Conservation (phyloP, 305 asterid species). For the Solanum hybrid region DNA sequence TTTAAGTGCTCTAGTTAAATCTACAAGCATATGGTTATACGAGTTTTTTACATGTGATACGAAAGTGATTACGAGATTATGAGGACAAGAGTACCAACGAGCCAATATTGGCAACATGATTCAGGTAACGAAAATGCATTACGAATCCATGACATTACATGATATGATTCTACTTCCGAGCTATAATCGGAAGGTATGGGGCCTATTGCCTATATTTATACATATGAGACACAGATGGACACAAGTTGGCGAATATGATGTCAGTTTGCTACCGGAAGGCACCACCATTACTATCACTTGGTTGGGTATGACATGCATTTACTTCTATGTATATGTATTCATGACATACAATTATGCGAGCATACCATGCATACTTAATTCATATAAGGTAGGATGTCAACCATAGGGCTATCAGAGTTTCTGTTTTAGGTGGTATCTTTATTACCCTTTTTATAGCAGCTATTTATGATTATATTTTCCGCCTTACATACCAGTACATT, state of each 20-base stretch:
- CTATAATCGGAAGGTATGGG: not conserved
- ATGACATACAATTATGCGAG: not conserved
- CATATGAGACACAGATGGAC: not conserved
- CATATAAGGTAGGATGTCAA: not conserved
- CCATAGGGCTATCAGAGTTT: not conserved
- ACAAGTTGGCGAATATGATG: not conserved
- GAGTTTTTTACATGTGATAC: not conserved
- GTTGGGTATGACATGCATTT: not conserved
- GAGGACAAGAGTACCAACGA: not conserved
- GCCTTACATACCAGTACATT: not conserved
- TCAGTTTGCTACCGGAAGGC: not conserved
- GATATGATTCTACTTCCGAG: not conserved
- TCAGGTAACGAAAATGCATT: not conserved
- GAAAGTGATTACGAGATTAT: not conserved
- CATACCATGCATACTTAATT: not conserved
- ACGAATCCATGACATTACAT: not conserved
- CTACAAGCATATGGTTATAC: not conserved
- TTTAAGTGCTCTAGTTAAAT: not conserved
- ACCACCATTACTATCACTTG: not conserved
- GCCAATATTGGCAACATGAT: not conserved
- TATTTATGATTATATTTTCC: not conserved
- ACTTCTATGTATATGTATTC: not conserved
- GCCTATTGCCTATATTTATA: not conserved
- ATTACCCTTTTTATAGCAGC: not conserved
- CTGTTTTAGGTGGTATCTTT: not conserved